Base-by-base conservation (phyloP, 192 early-diverging fungal species). In the Jimgerdemannia flammicorona region DNA sequence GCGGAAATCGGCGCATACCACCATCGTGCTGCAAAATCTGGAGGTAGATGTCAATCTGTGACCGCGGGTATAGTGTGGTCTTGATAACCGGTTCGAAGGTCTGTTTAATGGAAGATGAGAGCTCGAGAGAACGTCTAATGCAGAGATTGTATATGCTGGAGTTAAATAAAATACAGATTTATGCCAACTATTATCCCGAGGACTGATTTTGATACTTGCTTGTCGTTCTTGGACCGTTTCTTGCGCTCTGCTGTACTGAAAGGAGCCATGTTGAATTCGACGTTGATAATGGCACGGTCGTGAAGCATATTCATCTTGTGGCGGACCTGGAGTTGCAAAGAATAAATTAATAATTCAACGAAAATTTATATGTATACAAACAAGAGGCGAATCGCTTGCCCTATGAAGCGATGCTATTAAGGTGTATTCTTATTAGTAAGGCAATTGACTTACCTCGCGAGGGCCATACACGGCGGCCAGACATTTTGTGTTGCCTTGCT, bases 11-110 rank as follows among this genome's bases (percentile, higher is more conserved):
- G 14, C 11, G 49, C 44, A 78, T 85, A 70, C 95, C 96, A 59
- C 98, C 98, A 74, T 99, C 98, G 72, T 92, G 87, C 78, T 99
- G 98, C 74, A 99, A 84, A 17, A 98, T 80, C 77, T 99, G 97
- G 40, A 98, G 77, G 75, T 93, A 95, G 59, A 99, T 93, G 67
- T 94, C 93, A 73, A 99, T 97, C 82, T 98, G 94, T 29, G 95
- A 95, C 29, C 94, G 88, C 44, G 95, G 91, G 73, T 91, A 97
- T 41, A 92, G 82, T 44, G 80, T 82, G 3, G 87, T 86, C 19
- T 91, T 82, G 71, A 99, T 88, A 11, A 95, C 93, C 3, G 94
- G 87, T 81, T 99, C 98, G 78, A 99, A 96, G 3, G 94, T 96
- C 77, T 96, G 93, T 78, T 90, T 91, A 66, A 98, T 92, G 63